Evolutionary conservation across 202 grass and related monocot species (phyloP), one percentile per base, ranked within the genome.

Genomic region (Setaria italica): DNA sequence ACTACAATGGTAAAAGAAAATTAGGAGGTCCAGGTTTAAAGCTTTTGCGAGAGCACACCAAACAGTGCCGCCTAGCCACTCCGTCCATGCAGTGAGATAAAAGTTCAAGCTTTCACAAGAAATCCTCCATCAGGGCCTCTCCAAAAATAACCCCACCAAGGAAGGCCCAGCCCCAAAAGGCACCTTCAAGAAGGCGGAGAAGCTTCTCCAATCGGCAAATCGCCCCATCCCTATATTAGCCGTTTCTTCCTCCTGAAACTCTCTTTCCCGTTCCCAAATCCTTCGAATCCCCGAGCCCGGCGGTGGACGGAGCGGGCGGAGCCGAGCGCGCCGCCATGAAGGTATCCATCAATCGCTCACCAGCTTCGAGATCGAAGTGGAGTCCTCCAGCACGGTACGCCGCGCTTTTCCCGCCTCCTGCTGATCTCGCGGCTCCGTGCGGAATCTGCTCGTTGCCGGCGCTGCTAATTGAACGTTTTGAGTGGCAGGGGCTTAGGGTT

Each of bases 331-430:
- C 69, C 32, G 68, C 59, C 71, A 93, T 93, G 89, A 91, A 91
- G 92, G 86, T 97, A 51, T 92, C 90, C 54, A 65, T 97, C 6
- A 97, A 97, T 25, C 25, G 25, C 25, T 25, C 25, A 25, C 88
- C 70, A 94, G 56, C 74, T 97, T 92, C 72, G 83, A 89, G 85
- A 92, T 97, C 94, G 91, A 94, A 19, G 92, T 89, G 48, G 86
- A 83, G 16, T 63, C 90, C n/a, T 39, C 83, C 46, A 72, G 85
- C 72, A 92, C 86, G 85, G 94, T 97, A 74, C 16, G 59, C 59
- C 10, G 59, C 59, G 25, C 11, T 5, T 25, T 30, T 19, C 59
- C 6, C 70, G 7, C 14, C 14, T 54, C 51, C 3, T 35, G 15
- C 30, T 54, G 32, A 62, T 62, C 21, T 62, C 58, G 11, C 25